Conservation (phyloP, 495 filamentous ascomycete species). For the Daldinia vernicosa region DNA sequence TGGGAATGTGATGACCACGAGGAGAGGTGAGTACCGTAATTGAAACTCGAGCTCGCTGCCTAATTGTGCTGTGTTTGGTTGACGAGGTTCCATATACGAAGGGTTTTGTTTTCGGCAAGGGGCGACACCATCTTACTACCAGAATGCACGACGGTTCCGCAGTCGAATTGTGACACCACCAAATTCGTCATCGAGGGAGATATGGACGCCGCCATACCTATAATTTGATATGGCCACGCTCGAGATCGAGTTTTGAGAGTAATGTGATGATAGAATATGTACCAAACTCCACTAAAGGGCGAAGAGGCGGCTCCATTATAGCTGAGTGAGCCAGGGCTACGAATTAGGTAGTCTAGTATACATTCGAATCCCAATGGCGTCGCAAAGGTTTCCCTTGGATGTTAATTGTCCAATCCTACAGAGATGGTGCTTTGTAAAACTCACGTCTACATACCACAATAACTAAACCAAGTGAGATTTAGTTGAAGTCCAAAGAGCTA, state of each 20-base stretch:
- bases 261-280: too few species aligned
- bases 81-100: neutral
- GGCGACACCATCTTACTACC: neutral
- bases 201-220: neutral
- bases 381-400: too few species aligned
- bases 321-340: too few species aligned
- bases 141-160: conserved; percentile 2
- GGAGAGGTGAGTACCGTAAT: neutral
- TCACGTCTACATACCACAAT: conserved; percentile 1
- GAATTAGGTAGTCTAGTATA: too few species aligned
- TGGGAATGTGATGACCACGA: conserved; percentile 9
- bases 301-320: too few species aligned
- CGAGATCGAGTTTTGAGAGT: too few species aligned
- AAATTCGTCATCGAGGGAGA: conserved; percentile 4
- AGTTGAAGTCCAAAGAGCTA: conserved; percentile 5
- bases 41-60: neutral
- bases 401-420: neutral
- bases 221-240: too few species aligned
- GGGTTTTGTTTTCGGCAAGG: neutral
- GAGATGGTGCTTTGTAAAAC: conserved; percentile 6
- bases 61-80: neutral
- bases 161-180: neutral
- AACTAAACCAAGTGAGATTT: conserved; percentile 11
- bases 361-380: neutral
- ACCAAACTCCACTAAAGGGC: too few species aligned